A percentile compares a stretch with the other conserved stretches of the same genome.
Conservation (phyloP, 768 basidiomycete species). For the Solioccasus polychromus region DNA sequence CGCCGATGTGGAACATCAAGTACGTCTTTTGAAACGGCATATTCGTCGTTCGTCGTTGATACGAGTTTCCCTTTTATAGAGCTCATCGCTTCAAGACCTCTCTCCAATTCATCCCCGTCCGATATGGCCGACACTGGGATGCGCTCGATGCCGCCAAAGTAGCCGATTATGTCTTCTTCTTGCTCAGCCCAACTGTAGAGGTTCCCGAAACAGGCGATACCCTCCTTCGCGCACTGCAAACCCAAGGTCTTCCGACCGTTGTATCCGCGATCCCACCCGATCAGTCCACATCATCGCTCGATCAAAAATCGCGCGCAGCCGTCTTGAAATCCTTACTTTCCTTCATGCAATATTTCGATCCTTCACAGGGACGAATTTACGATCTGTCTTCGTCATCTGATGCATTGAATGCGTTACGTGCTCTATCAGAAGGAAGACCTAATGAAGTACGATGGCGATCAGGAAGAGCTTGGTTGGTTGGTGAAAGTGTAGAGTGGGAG, state of each 20-base stretch:
- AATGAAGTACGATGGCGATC: conserved; percentile 79
- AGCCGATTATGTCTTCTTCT: conserved; percentile 87
- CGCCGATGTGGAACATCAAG: conserved; percentile 60
- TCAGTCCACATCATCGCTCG: conserved; percentile 41
- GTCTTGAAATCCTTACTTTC: conserved; percentile 88
- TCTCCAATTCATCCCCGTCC: conserved; percentile 80
- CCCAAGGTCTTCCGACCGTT: conserved; percentile 85
- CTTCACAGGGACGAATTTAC: conserved; percentile 71
- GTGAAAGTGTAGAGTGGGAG: conserved; percentile 62
- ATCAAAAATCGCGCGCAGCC: conserved; percentile 59
- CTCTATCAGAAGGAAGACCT: conserved; percentile 84
- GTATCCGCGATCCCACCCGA: conserved; percentile 69
- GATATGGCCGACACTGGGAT: conserved; percentile 67
- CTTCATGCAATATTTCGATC: conserved; percentile 94
- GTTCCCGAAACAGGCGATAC: conserved; percentile 86
- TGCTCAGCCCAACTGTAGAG: conserved; percentile 77
- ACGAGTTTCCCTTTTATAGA: conserved; percentile 37
- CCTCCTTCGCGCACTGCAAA: conserved; percentile 81
- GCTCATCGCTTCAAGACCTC: conserved; percentile 89
- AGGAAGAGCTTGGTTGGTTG: conserved; percentile 72
- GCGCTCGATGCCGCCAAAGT: conserved; percentile 83
- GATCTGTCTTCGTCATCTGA: conserved; percentile 68
- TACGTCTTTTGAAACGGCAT: conserved; percentile 32
- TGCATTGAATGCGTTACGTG: conserved; percentile 66
- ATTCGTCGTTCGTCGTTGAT: conserved; percentile 1